phyloP scores from a whole-genome alignment of 371 early-diverging fungal genomes.

The Cokeromyces recurvatus region DNA sequence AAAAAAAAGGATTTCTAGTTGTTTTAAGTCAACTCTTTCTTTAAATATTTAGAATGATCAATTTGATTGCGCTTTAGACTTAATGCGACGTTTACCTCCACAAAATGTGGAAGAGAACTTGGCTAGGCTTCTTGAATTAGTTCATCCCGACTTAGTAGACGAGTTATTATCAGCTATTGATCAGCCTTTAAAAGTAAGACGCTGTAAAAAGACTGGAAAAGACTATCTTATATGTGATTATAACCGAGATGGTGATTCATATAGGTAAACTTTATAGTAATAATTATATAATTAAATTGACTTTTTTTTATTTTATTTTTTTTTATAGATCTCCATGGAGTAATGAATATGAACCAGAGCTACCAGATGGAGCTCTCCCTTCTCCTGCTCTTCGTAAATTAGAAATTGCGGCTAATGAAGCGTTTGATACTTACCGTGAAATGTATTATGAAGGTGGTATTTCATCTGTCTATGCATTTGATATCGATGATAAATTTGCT shows the following conservation, averaged over 20 bases:
- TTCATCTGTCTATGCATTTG: constrained; percentile 87
- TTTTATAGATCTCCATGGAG: constrained; percentile 89
- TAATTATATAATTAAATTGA: neutral
- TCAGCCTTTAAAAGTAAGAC: constrained; percentile 85
- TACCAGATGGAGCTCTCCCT: constrained; percentile 78
- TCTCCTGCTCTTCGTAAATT: constrained; percentile 80
- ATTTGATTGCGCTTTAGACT: constrained; percentile 91
- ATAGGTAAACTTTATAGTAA: constrained; percentile 57
- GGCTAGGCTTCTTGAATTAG: constrained; percentile 74
- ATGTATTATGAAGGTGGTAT: constrained; percentile 96
- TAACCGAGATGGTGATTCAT: constrained; percentile 94
- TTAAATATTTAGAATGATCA: constrained; percentile 52
- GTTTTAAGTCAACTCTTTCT: too few relatives aligned
- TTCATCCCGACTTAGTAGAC: constrained; percentile 81
- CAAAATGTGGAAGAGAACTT: constrained; percentile 88
- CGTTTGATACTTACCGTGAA: constrained; percentile 94
- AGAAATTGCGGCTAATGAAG: constrained; percentile 91
- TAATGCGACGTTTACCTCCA: constrained; percentile 96
- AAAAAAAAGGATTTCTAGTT: too few relatives aligned
- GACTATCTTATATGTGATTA: constrained; percentile 93
- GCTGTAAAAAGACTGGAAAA: constrained; percentile 68
- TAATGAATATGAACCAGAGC: constrained; percentile 88
- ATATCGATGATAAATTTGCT: constrained; percentile 85
- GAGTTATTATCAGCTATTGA: constrained; percentile 89
- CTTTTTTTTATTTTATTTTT: neutral